A percentile compares a stretch with the other conserved stretches of the same genome.
phyloP scores from a whole-genome alignment of 106 monocot genomes.

The Platanthera zijinensis region DNA sequence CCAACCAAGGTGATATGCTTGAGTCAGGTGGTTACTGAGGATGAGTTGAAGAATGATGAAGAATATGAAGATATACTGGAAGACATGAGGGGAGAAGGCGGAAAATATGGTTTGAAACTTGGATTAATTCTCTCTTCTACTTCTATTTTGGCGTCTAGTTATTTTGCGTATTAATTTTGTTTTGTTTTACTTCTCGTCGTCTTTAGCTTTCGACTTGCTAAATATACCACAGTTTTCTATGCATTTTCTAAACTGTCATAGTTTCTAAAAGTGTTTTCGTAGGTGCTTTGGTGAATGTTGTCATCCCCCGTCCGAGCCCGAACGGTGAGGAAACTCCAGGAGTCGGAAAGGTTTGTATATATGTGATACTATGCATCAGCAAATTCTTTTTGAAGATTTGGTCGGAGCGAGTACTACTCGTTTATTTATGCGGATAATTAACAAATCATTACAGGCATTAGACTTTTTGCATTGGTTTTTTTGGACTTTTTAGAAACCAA shows the following conservation, averaged over 20 bases:
- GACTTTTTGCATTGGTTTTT: no score
- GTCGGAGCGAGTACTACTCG: no score
- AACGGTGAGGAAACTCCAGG: conserved; percentile 35
- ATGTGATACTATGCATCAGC: background rate
- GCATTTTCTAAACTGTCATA: background rate
- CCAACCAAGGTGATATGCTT: conserved; percentile 44
- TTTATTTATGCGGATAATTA: no score
- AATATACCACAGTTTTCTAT: background rate
- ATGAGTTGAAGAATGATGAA: conserved; percentile 45
- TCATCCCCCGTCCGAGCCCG: conserved; percentile 51
- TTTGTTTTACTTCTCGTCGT: background rate
- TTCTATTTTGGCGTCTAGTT: background rate
- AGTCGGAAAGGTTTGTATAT: conserved; percentile 50
- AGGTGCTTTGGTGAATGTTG: conserved; percentile 51
- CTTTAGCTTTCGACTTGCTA: background rate
- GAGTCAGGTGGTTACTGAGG: conserved; percentile 27
- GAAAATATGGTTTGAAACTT: conserved; percentile 40
- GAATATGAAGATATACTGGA: conserved; percentile 51
- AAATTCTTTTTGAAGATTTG: background rate
- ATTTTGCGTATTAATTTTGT: background rate
- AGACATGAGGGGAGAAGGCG: conserved; percentile 49
- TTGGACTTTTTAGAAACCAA: background rate
- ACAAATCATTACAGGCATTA: no score
- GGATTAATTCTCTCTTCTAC: background rate
- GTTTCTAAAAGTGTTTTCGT: conserved; percentile 4